Conservation (phyloP, 1,139 yeast genomes). For the Debaryomyces udenii region DNA sequence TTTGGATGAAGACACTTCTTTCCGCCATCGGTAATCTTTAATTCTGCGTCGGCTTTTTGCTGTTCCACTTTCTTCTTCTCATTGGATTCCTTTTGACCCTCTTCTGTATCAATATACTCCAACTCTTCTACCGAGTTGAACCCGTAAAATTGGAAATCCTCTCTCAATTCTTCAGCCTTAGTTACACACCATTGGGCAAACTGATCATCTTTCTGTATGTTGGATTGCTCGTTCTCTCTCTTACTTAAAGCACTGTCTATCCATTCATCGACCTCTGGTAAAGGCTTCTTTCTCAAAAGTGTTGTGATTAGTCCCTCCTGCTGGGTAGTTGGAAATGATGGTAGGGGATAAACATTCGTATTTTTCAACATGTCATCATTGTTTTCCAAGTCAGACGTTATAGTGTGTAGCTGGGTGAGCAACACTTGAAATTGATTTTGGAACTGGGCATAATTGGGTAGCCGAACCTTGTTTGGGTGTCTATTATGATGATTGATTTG, state of each 20-base stretch:
- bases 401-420: constrained; percentile 75
- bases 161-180: constrained; percentile 53
- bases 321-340: constrained; percentile 80
- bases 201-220: constrained; percentile 48
- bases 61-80: constrained; percentile 30
- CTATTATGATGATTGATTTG: constrained; percentile 46
- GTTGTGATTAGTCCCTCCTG: constrained; percentile 84
- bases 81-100: constrained; percentile 41
- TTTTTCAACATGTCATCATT: constrained; percentile 60
- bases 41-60: constrained; percentile 31
- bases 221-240: constrained; percentile 22
- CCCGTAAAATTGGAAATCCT: constrained; percentile 65
- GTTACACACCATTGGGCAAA: constrained; percentile 66
- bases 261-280: constrained; percentile 93
- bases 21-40: constrained; percentile 35
- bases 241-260: constrained; percentile 56
- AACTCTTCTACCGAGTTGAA: constrained; percentile 56
- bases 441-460: constrained; percentile 46
- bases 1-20: constrained; percentile 39
- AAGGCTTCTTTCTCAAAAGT: constrained; percentile 77
- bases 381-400: constrained; percentile 66
- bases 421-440: constrained; percentile 86
- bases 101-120: constrained; percentile 37
- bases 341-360: constrained; percentile 81
- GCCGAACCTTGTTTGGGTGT: constrained; percentile 39